These are phyloP conservation scores for Tricholoma sp. DNA, from an alignment of 768 basidiomycete genomes.

Conservation along the genomic window DNA sequence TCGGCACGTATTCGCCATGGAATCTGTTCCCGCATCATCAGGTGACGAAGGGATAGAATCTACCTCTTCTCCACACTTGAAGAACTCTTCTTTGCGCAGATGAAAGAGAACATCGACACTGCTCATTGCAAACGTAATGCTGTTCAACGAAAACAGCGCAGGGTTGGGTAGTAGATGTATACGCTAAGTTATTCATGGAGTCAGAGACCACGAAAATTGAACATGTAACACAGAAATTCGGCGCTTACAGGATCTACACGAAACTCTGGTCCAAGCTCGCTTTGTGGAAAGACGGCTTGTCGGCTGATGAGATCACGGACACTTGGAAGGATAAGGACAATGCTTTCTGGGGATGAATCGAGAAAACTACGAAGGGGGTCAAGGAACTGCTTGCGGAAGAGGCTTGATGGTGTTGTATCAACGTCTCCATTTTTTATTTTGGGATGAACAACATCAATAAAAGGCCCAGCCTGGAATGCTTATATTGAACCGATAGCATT, in stretches of 20 bases:
- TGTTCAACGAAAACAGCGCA: slow-evolving; percentile 78
- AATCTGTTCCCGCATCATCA: slow-evolving; percentile 53
- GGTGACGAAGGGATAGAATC: slow-evolving; percentile 37
- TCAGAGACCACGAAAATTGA: background rate
- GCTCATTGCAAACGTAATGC: slow-evolving; percentile 70
- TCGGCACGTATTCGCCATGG: slow-evolving; percentile 73
- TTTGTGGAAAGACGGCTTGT: slow-evolving; percentile 85
- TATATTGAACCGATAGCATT: background rate
- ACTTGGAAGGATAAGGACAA: slow-evolving; percentile 76
- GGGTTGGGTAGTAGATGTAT: slow-evolving; percentile 86
- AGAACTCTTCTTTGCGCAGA: slow-evolving; percentile 76
- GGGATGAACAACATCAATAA: slow-evolving; percentile 76
- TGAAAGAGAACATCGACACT: slow-evolving; percentile 90
- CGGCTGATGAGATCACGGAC: slow-evolving; percentile 73
- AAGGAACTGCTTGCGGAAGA: slow-evolving; percentile 67
- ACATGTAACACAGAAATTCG: background rate
- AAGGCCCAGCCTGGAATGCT: slow-evolving; percentile 75
- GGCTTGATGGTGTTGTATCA: slow-evolving; percentile 52
- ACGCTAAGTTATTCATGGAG: slow-evolving; percentile 39
- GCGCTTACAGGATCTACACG: slow-evolving; percentile 47
- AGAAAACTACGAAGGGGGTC: slow-evolving; percentile 53
- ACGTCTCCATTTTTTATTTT: slow-evolving; percentile 71
- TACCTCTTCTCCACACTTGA: slow-evolving; percentile 60
- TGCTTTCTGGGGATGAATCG: slow-evolving; percentile 57
- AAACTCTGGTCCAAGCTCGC: slow-evolving; percentile 44